Evolutionary conservation across 805 yeast species (phyloP), one percentile per base, ranked within the genome.

Genomic region (Vanderwaltozyma yarrowii): DNA sequence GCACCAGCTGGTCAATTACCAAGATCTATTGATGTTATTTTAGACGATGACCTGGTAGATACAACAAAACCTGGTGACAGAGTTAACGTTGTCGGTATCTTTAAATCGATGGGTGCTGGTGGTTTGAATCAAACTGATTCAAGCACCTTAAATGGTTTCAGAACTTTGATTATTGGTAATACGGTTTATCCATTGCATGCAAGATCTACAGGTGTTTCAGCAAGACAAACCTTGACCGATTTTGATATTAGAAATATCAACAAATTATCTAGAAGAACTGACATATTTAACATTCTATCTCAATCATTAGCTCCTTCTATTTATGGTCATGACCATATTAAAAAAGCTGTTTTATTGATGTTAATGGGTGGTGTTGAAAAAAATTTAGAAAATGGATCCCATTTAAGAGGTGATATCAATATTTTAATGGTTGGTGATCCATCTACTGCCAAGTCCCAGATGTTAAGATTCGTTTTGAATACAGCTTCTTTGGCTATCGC

Each of bases 1-100:
- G 96, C 97, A 1, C 98, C 97, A 13, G 94, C 97, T 0, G 98
- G 98, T 40, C 97, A 89, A 64, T 69, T 92, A 45, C 98, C 98
- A 26, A 71, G 97, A 52, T 79, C 95, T 2, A 73, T 92, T 26
- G 98, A 92, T 54, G 81, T 89, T 18, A 75, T 89, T n/a, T 65
- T 92, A 51, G 96, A 89, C 59, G 96, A 88, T 53, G 98, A 92
- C 57, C 69, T 92, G 45, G 97, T 92, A 2, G 98, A 92, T 58
- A 66, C 64, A 39, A 81, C 84, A 33, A 92, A 92, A 58, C 97
- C 98, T 0, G 98, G 98, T 51, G 98, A 92, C 60, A 74, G 98
- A 56, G 78, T 88, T 25, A 95, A 88, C 64, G 67, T 89, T 32
- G 92, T 92, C 10, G 98, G 98, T 45, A 92, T 89, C 14, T 92